These are phyloP conservation scores for Diaporthe sp. DNA, from an alignment of 2,329 filamentous ascomycete genomes.

Conservation along the genomic window DNA sequence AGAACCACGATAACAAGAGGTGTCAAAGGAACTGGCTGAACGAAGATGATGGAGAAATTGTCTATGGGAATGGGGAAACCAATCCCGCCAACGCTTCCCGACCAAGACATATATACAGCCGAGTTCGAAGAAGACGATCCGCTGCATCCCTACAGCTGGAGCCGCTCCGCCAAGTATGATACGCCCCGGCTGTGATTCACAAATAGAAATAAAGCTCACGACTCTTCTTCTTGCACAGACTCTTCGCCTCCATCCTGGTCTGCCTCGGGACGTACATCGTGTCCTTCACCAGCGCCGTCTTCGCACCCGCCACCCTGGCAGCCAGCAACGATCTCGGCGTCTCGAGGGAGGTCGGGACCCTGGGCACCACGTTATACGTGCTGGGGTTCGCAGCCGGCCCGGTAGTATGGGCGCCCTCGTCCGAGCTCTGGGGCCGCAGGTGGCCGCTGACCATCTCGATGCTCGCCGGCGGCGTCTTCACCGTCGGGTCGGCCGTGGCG, in stretches of 20 bases:
- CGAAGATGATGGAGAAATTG: constrained; percentile 12
- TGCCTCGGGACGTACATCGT: constrained; percentile 41
- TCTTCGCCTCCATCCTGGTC: constrained; percentile 39
- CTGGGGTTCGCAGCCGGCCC: constrained; percentile 55
- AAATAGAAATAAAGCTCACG: neutral
- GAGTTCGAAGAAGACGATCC: constrained; percentile 69
- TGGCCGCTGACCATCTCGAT: constrained; percentile 50
- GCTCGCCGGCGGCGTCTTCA: constrained; percentile 52
- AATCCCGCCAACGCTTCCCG: constrained; percentile 68
- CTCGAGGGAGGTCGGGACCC: constrained; percentile 49
- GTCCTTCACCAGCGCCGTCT: constrained; percentile 42
- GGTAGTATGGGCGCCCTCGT: constrained; percentile 49
- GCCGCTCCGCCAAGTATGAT: constrained; percentile 56
- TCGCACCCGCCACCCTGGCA: constrained; percentile 36
- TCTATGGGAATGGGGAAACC: constrained; percentile 65
- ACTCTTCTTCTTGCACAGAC: constrained; percentile 14
- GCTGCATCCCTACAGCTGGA: constrained; percentile 66
- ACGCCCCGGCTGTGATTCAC: too few relatives aligned
- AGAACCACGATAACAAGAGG: neutral
- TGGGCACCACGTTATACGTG: constrained; percentile 55
- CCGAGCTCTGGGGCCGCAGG: constrained; percentile 54
- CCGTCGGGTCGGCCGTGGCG: constrained; percentile 52
- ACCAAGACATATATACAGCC: constrained; percentile 72
- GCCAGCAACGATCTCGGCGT: constrained; percentile 34
- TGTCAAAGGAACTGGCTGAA: too few relatives aligned